Conservation (phyloP, 2,329 filamentous ascomycete species). For the Epichloe sp. region DNA sequence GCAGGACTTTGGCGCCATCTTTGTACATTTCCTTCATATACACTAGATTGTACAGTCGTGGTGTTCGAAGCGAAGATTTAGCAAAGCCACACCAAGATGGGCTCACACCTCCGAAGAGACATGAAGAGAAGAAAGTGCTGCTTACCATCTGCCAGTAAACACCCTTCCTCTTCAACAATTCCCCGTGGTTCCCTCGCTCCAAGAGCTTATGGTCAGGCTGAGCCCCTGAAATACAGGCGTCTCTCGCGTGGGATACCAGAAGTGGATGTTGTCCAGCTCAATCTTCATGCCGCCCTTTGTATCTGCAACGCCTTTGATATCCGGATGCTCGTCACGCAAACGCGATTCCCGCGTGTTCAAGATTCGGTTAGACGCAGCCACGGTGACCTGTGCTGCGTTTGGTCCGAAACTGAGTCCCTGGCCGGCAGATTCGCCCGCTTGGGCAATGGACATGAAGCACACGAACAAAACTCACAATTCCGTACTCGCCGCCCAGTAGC, state of each 20-base stretch:
- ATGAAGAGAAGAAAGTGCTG: too few relatives aligned
- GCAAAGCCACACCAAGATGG: too few relatives aligned
- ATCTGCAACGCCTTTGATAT: slow-evolving; percentile 27
- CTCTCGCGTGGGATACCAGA: slow-evolving; percentile 46
- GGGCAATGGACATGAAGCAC: slow-evolving; percentile 52
- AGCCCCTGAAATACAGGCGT: slow-evolving; percentile 46
- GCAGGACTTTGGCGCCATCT: too few relatives aligned
- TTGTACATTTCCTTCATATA: too few relatives aligned
- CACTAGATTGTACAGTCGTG: too few relatives aligned
- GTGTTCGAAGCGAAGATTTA: too few relatives aligned
- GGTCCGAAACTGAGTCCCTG: slow-evolving; percentile 55
- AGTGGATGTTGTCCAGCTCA: slow-evolving; percentile 42
- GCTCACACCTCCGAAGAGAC: too few relatives aligned
- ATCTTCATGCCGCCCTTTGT: slow-evolving; percentile 39
- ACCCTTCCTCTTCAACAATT: slow-evolving; percentile 23
- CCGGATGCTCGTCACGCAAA: slow-evolving; percentile 19
- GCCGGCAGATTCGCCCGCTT: slow-evolving; percentile 54
- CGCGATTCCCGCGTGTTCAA: slow-evolving; percentile 34
- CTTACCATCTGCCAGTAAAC: too few relatives aligned
- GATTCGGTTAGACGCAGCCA: slow-evolving; percentile 47
- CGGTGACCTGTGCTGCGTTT: slow-evolving; percentile 47
- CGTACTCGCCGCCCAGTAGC: slow-evolving; percentile 36
- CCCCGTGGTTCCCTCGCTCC: slow-evolving; percentile 39
- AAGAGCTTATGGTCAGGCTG: slow-evolving; percentile 47
- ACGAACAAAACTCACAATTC: slow-evolving; percentile 34